Base-by-base conservation (phyloP, 768 basidiomycete species). In the Cyclocybe aegerita region DNA sequence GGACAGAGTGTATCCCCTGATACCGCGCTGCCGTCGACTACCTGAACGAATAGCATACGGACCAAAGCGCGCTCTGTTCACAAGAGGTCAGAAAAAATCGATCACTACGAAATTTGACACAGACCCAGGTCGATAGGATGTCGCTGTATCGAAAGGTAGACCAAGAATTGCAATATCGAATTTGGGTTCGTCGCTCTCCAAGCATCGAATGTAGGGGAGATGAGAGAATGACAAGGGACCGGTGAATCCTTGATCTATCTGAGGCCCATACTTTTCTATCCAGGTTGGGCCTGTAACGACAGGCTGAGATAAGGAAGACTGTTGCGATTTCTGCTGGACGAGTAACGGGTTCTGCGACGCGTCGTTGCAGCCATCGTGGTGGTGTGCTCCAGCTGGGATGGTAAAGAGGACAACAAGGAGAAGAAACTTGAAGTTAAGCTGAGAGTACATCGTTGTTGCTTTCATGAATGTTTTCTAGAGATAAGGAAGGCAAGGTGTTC, bases 211-310 rank as follows among this genome's bases (percentile, higher is more conserved):
- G 63, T 90, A 92, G 1, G 89, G 85, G 10, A 91, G 70, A 60
- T 92, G 92, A 14, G 91, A 88, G 71, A 95, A 96, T 0, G 89
- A 77, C 11, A 88, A 74, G 30, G 90, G 86, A 0, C 93, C 93
- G 5, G 87, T 82, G 72, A 90, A 95, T 4, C 76, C 66, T 37
- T 85, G 81, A 67, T 94, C 90, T 14, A 77, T 73, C 55, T 89
- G 86, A 7, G 67, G 61, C n/a, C 89, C 90, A 57, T 90, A 93
- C 65, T 88, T 90, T 48, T 80, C 74, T 6, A 74, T 64, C 87
- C 87, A 90, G 45, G 79, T 79, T 12, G 60, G 62, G 12, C 54
- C 56, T 17, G 52, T 37, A 29, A 42, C n/a, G 29, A 29, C 40
- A 23, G 36, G 11, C 17, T 41, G 16, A 41, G 23, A 23, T 17